Base-by-base conservation (phyloP, 306 rosid genomes). In the Ormosia emarginata region DNA sequence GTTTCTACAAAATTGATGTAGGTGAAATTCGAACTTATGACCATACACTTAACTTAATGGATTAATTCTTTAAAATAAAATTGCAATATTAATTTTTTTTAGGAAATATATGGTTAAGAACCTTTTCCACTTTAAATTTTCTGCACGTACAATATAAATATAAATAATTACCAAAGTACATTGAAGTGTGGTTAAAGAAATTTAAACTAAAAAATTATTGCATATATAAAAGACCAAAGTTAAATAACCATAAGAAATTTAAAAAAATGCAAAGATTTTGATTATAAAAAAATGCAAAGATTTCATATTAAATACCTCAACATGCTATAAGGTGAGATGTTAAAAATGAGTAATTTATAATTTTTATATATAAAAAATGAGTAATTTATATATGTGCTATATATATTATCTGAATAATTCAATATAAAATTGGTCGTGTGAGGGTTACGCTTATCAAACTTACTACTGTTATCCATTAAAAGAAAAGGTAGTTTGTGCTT, bases 121-220 rank as follows among this genome's bases (percentile, higher is more conserved):
- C 61, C 32, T 80, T 62, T 49, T 61, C 65, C 32, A 53, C 78
- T 61, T 80, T 57, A 50, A 69, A 79, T 67, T 33, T 57, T 58
- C 53, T 58, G 17, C 78, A 58, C 29, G 12, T 11, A 58, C n/a
- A 67, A 55, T 41, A 46, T 9, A 11, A 46, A 46, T 9, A 11
- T 12, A 79, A 79, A 6, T 46, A 61, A 12, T 18, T 34, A 13
- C 32, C 55, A 24, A 47, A 39, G 6, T 43, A 4, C 33, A 52
- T 55, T 67, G 62, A 46, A 40, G 33, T 57, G 62, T 39, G 4
- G 62, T 34, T 59, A 79, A 36, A 47, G 47, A 46, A 49, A 62
- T 32, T 61, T 58, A 46, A 71, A 44, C 13, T 5, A n/a, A 58
- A 69, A 68, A 46, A 34, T 2, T 58, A 32, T 46, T 58, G 34